Base-by-base conservation (phyloP, 2,329 filamentous ascomycete species). In the Colletotrichum echinochloae region DNA sequence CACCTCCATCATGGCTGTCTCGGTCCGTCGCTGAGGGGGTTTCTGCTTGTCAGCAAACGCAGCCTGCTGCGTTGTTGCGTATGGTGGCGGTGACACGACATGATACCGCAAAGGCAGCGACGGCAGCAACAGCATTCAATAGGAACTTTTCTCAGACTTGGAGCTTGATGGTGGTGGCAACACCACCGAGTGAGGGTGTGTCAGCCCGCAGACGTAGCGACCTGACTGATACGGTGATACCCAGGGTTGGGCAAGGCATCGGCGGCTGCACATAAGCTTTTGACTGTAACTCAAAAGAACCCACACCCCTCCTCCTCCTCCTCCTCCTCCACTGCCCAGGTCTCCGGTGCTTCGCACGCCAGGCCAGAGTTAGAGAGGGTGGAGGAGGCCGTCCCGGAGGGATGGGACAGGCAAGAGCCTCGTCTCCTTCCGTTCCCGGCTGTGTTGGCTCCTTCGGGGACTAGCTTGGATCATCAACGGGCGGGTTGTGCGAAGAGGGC, bases 41-140 rank as follows among this genome's bases (percentile, higher is more conserved):
- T 30, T 33, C 4, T 33, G 28, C 52, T 23, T 23, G 55, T 69
- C 52, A 60, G 66, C 61, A 65, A 63, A 20, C 44, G 55, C 61
- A 65, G 51, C 23, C 5, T 52, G 44, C 26, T 48, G 60, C 35
- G 55, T 26, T 49, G 56, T 28, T 66, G 66, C 66, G 66, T 48
- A 70, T 63, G 63, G 56, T 66, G 66, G 60, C 63, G 56, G 56
- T 66, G 66, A 52, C 66, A 70, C 62, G 51, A 56, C 62, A 49
- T 55, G 5, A 48, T 55, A 5, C 30, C 51, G 28, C 55, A 60
- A 60, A 61, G 48, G 30, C 20, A 44, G 52, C 51, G 28, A 11
- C 44, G 51, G 41, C 28, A 37, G 14, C 44, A 60, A 20, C 26
- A 57, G 37, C 23, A 39, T 3, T 30, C 41, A 23, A 41, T 41